These are phyloP conservation scores for Platanus orientalis DNA, from an alignment of 164 flowering plant species.

Conservation along the genomic window DNA sequence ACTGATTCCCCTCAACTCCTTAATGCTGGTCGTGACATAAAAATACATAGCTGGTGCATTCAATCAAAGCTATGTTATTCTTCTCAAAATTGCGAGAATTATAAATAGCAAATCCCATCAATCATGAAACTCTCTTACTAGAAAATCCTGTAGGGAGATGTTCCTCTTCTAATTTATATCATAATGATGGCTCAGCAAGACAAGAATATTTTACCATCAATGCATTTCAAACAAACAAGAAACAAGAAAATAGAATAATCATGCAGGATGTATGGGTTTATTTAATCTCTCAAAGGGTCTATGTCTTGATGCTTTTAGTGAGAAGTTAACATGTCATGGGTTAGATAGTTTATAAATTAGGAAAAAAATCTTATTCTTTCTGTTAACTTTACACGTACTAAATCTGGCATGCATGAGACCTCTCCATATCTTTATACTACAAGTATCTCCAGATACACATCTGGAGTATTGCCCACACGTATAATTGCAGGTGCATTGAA, in stretches of 20 bases:
- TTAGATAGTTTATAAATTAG: constrained; percentile 5
- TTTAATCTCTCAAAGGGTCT: neutral
- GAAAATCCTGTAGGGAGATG: neutral
- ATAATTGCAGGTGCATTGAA: neutral
- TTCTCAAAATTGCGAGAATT: neutral
- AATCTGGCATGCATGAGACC: neutral
- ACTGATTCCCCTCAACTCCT: neutral
- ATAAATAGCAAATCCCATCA: neutral
- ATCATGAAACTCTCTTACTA: neutral
- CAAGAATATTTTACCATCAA: neutral
- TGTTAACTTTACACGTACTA: constrained; percentile 6
- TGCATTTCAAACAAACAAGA: neutral
- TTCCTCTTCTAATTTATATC: too few species aligned
- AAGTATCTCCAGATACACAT: neutral
- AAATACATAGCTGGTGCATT: neutral
- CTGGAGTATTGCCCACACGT: neutral
- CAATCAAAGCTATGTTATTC: neutral
- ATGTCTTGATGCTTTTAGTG: neutral
- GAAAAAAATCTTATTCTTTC: constrained; percentile 6
- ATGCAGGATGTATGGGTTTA: neutral
- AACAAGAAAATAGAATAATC: neutral
- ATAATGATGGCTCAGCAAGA: neutral
- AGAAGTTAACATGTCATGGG: neutral
- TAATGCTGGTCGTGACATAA: neutral
- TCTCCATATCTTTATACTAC: neutral